Evolutionary conservation across 306 rosid genomes (phyloP).

Genomic region (Castanospermum australe): DNA sequence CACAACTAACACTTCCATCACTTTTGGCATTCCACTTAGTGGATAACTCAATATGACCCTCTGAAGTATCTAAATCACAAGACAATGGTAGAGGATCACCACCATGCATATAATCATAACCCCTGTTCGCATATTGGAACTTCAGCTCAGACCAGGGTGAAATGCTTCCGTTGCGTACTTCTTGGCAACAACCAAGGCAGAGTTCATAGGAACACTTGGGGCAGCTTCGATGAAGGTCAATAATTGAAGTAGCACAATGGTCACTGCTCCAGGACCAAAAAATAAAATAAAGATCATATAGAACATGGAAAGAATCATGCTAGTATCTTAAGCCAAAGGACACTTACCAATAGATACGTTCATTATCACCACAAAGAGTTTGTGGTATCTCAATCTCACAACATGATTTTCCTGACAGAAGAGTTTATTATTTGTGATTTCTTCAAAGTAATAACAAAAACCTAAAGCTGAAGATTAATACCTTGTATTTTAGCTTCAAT

Average conservation of each 20-base stretch:
- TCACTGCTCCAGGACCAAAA: slow-evolving; percentile 52
- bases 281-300: slow-evolving; percentile 13
- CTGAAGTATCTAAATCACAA: slow-evolving; percentile 28
- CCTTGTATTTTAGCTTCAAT: slow-evolving; percentile 72
- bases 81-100: slow-evolving; percentile 53
- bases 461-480: slow-evolving; percentile 35
- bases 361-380: slow-evolving; percentile 55
- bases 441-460: slow-evolving; percentile 24
- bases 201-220: slow-evolving; percentile 68
- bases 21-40: slow-evolving; percentile 47
- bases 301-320: not conserved
- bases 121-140: slow-evolving; percentile 61
- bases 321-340: slow-evolving; percentile 21
- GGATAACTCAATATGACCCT: slow-evolving; percentile 32
- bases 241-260: slow-evolving; percentile 84
- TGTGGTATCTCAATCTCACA: slow-evolving; percentile 48
- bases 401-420: slow-evolving; percentile 47
- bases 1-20: slow-evolving; percentile 61
- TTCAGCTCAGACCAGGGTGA: slow-evolving; percentile 46
- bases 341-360: slow-evolving; percentile 77
- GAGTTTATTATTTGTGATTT: slow-evolving; percentile 9
- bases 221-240: slow-evolving; percentile 78
- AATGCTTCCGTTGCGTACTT: slow-evolving; percentile 59
- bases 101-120: slow-evolving; percentile 77
- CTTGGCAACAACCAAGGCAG: slow-evolving; percentile 73